Base-by-base conservation (phyloP, 1,284 basidiomycete genomes). In the Mycosarcoma mackinlayi region DNA sequence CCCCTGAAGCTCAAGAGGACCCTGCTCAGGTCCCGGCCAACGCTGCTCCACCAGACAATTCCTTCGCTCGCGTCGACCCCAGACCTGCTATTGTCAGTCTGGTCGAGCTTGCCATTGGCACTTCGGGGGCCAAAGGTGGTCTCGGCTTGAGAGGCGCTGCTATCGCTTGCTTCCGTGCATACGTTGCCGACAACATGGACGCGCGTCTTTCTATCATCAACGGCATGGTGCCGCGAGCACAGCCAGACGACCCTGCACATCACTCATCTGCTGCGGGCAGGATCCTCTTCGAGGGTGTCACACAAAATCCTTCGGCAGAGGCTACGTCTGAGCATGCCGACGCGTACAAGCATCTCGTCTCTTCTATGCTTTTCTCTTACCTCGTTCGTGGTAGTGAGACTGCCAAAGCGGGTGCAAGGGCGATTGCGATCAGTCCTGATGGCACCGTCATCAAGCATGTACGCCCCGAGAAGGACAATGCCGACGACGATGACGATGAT, bases 311-410 rank as follows among this genome's bases (percentile, higher is more conserved):
- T 13, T 65, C 77, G 9, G 39, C 65, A 4, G 59, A 70, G n/a
- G 53, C 71, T 9, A 40, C 57, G 2, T 42, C 55, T 9, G 56
- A 66, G 1, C 30, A 44, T 7, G 39, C 77, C 63, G 86, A 87
- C 75, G 85, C 86, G 1, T 87, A 87, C 76, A 84, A 84, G 18
- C 63, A 72, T 25, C 59, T 81, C 18, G 52, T 81, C 19, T 70
- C 78, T 0, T 40, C 72, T 8, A 69, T 77, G 30, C 60, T 82
- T 24, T 84, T 87, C 50, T 77, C 85, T 3, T 85, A 87, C 65
- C 83, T 88, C 6, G 71, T 88, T 23, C 82, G 86, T 6, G 84
- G 85, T 42, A 86, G 85, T 14, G 87, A 88, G 72, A 84, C 84
- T 28, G 85, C 84, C 55, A 88, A 88, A 75, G 83, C 84, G 52